Evolutionary conservation across 106 monocot species (phyloP).

Genomic region (Acorus calamus): DNA sequence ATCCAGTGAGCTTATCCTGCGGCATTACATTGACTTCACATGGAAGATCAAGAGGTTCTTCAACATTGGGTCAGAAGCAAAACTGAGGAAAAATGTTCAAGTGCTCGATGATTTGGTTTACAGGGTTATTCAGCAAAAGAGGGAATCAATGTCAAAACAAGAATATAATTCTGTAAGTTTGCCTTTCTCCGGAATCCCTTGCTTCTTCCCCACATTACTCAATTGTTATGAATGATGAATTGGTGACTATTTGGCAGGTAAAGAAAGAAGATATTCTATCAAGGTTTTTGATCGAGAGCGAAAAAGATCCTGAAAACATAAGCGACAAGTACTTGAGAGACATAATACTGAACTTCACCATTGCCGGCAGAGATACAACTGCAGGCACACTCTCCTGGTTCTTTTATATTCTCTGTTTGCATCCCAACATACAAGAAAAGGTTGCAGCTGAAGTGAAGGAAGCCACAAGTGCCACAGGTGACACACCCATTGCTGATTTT

Average conservation of each 20-base stretch:
- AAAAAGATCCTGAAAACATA: conserved; percentile 20
- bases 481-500: conserved; percentile 14
- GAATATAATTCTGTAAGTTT: conserved; percentile 15
- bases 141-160: conserved; percentile 8
- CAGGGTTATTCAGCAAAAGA: conserved; percentile 23
- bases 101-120: conserved; percentile 34
- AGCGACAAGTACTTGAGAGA: conserved; percentile 41
- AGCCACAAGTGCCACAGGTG: conserved; percentile 6
- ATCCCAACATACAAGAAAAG: conserved; percentile 46
- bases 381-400: conserved; percentile 61
- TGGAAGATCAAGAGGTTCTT: conserved; percentile 47
- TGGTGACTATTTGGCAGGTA: not conserved
- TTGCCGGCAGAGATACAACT: conserved; percentile 63
- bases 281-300: conserved; percentile 30
- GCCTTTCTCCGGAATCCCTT: no score
- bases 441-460: conserved; percentile 26
- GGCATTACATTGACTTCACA: conserved; percentile 25
- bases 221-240: not conserved
- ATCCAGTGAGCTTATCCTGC: conserved; percentile 10
- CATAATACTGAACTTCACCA: conserved; percentile 48
- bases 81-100: conserved; percentile 24
- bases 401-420: conserved; percentile 43
- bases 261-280: conserved; percentile 40
- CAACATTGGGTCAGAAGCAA: conserved; percentile 42
- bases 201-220: not conserved